Conservation (phyloP, 768 basidiomycete genomes). For the Exidia glandulosa region DNA sequence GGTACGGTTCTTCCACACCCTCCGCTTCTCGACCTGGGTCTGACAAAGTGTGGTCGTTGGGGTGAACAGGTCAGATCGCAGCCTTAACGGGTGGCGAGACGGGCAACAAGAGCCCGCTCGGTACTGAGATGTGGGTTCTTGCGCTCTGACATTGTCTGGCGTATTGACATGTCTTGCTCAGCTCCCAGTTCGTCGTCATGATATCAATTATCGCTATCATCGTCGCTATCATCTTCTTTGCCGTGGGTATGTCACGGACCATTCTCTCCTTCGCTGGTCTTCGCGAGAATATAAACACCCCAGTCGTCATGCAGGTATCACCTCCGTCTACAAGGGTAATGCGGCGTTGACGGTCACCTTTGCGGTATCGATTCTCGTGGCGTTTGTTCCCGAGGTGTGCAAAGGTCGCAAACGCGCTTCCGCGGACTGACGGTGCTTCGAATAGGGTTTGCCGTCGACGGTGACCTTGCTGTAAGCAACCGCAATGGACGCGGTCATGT, state of each 20-base stretch:
- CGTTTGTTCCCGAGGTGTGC: conserved; percentile 39
- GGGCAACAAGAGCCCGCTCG: conserved; percentile 57
- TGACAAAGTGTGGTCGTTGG: too few species aligned
- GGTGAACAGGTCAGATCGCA: conserved; percentile 52
- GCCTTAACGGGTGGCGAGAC: conserved; percentile 51
- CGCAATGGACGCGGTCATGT: neutral
- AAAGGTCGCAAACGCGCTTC: neutral
- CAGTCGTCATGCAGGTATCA: conserved; percentile 29
- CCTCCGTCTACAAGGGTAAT: conserved; percentile 54
- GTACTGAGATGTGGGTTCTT: conserved; percentile 44
- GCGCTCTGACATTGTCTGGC: neutral
- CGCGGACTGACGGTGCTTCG: neutral
- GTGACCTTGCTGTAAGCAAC: conserved; percentile 45
- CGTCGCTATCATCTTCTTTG: conserved; percentile 54
- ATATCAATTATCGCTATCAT: conserved; percentile 51
- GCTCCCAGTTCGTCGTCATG: conserved; percentile 49
- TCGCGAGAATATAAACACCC: neutral
- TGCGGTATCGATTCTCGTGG: conserved; percentile 48
- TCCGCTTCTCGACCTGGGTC: neutral
- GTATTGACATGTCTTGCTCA: conserved; percentile 11
- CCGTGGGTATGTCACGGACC: conserved; percentile 20
- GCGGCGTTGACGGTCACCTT: conserved; percentile 51
- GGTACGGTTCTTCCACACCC: conserved; percentile 22
- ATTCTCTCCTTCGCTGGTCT: too few species aligned
- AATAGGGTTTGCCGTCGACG: conserved; percentile 46